Evolutionary conservation across 805 yeast species (phyloP), one percentile per base, ranked within the genome.

Genomic region (Suhomyces sp.): DNA sequence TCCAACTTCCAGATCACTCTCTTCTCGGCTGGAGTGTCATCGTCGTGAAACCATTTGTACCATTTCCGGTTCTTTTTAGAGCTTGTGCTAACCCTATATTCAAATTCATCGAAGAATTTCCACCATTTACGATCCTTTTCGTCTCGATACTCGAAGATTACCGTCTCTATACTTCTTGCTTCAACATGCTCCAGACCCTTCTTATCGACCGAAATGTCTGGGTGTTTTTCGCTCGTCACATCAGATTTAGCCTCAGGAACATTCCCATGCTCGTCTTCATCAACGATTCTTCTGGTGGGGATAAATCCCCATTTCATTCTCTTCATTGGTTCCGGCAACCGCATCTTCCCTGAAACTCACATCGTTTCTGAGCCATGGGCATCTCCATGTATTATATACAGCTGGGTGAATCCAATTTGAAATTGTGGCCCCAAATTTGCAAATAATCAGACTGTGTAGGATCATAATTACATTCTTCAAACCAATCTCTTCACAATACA

Each of bases 71-170:
- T 38, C 22, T 15, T 24, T 22, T 46, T 40, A 1, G 42, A 38
- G n/a, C 45, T 36, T n/a, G 50, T 57, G 35, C 61, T 62, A 40
- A 53, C 46, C 19, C 72, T 51, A 54, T 69, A 67, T 50, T 69
- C 72, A 51, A 62, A 69, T 54, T 69, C 72, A 53, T 69, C 72
- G 44, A 79, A 79, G 53, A 67, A 78, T 33, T 70, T 71, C 71
- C 72, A 77, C 80, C 83, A 80, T 24, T 75, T 71, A 50, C 83
- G 69, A 50, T 76, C 59, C 4, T 83, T 82, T 61, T 80, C 84
- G 60, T 81, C 85, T 54, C 84, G 65, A 57, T 72, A 75, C 59
- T 79, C 83, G 7, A 26, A 12, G 6, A 19, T 8, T 19, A 7
- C 24, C n/a, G 24, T 17, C 24, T 70, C 66, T 7, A 70, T 54